These are phyloP conservation scores for Daedaleopsis sinensis DNA, from an alignment of 768 basidiomycete species.

Conservation along the genomic window DNA sequence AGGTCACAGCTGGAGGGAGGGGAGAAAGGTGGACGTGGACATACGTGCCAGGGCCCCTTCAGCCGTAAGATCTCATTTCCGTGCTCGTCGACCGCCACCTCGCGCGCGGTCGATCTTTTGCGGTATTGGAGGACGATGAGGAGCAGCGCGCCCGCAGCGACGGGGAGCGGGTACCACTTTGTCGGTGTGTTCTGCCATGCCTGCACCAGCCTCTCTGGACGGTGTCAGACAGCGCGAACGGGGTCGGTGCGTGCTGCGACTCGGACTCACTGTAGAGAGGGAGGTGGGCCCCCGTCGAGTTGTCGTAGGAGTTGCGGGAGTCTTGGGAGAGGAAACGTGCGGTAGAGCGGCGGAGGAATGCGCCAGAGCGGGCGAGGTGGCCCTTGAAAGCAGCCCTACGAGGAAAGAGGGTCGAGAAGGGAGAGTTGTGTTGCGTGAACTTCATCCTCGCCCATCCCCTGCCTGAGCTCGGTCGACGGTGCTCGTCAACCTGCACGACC, in stretches of 20 bases:
- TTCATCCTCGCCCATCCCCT: neutral
- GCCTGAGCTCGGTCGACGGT: neutral
- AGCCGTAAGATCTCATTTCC: conserved; percentile 80
- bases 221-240: no score
- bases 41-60: conserved; percentile 92
- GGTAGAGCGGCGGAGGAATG: conserved; percentile 2
- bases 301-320: conserved; percentile 1
- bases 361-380: conserved; percentile 3
- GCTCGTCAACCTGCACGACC: no score
- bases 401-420: neutral
- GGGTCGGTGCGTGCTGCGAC: neutral
- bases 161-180: conserved; percentile 93
- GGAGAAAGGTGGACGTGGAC: conserved; percentile 27
- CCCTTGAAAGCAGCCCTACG: neutral
- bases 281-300: neutral
- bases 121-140: conserved; percentile 80
- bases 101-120: conserved; percentile 51
- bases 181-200: conserved; percentile 90
- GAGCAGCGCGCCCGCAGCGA: conserved; percentile 89
- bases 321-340: conserved; percentile 2
- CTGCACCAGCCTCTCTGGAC: conserved; percentile 61
- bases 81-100: conserved; percentile 80
- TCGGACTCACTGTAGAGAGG: conserved; percentile 8
- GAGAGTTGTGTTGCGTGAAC: conserved; percentile 7
- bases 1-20: neutral